Conservation (phyloP, 768 basidiomycete species). For the Phylloporus arenicola region DNA sequence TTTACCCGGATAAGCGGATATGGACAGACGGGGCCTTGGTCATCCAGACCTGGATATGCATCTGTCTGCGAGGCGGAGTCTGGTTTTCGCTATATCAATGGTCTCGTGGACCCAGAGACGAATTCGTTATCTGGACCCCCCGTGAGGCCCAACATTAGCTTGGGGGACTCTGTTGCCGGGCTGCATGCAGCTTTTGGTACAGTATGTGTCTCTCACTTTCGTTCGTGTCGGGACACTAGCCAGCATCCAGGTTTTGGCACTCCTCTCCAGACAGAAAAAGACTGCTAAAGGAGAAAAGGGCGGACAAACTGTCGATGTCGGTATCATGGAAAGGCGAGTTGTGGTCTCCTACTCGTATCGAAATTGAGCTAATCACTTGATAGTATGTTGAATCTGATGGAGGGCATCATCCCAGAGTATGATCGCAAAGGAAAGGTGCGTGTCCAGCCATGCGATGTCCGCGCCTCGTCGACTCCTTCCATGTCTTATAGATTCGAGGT, state of each 20-base stretch:
- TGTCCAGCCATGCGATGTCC: not conserved
- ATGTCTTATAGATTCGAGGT: conserved; percentile 47
- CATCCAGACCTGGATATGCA: conserved; percentile 63
- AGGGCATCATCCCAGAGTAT: conserved; percentile 70
- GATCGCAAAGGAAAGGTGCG: conserved; percentile 63
- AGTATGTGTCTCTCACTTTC: conserved; percentile 30
- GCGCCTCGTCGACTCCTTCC: not conserved
- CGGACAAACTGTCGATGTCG: conserved; percentile 65
- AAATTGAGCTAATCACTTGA: not conserved
- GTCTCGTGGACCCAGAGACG: conserved; percentile 50
- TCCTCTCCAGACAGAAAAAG: conserved; percentile 43
- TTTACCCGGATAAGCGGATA: conserved; percentile 84
- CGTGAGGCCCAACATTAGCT: conserved; percentile 64
- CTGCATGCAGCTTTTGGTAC: conserved; percentile 72
- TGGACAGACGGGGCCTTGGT: conserved; percentile 73
- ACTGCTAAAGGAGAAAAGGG: conserved; percentile 23
- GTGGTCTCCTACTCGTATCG: not conserved
- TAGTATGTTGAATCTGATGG: conserved; percentile 75
- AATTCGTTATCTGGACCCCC: conserved; percentile 56
- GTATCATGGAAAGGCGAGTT: conserved; percentile 62
- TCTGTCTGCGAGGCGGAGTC: conserved; percentile 75
- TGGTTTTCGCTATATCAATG: conserved; percentile 70
- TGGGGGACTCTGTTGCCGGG: conserved; percentile 69
- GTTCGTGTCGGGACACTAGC: not conserved
- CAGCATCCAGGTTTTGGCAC: conserved; percentile 48